Base-by-base conservation (phyloP, 2,329 filamentous ascomycete species). In the Monosporascus sp. region DNA sequence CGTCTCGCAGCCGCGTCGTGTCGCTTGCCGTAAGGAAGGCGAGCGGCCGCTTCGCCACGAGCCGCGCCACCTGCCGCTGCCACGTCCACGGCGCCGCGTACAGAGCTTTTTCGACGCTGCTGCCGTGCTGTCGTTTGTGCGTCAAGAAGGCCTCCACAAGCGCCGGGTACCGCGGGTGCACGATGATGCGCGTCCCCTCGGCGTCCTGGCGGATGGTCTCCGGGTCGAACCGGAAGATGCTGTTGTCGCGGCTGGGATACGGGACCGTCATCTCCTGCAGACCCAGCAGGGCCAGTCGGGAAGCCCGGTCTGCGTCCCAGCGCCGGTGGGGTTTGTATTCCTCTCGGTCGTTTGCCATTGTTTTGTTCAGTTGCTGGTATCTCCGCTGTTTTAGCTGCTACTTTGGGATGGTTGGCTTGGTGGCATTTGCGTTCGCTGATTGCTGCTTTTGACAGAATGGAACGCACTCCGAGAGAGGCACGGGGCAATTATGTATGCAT, bases 101-200 rank as follows among this genome's bases (percentile, higher is more conserved):
- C 3, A 67, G 37, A 2, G 24, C 37, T 47, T 58, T 61, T 52
- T 68, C 63, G 7, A 52, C 35, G 17, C 22, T 45, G 19, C 52
- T 63, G 31, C 65, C 65, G 26, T 60, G 54, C 7, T 14, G 7
- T n/a, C 59, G 58, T 55, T 68, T 69, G 56, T 65, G 63, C 4
- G 54, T 51, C 17, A 69, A 50, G 49, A 69, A 69, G 5, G 20
- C 43, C 16, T 60, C 37, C 11, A 66, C 60, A 7, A 69, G 63
- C n/a, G 9, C 35, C 1, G 63, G 61, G 35, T 56, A 69, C 20
- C 59, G 52, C 8, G 22, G 4, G 49, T 67, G 65, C 1, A 68
- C 52, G 7, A 68, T 52, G 46, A 69, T 61, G n/a, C 63, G 58
- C 1, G 65, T 67, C 41, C 40, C 55, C 3, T 45, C 43, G 1